Evolutionary conservation across 75 land plant species (phyloP).

Genomic region (Cryptomeria japonica): DNA sequence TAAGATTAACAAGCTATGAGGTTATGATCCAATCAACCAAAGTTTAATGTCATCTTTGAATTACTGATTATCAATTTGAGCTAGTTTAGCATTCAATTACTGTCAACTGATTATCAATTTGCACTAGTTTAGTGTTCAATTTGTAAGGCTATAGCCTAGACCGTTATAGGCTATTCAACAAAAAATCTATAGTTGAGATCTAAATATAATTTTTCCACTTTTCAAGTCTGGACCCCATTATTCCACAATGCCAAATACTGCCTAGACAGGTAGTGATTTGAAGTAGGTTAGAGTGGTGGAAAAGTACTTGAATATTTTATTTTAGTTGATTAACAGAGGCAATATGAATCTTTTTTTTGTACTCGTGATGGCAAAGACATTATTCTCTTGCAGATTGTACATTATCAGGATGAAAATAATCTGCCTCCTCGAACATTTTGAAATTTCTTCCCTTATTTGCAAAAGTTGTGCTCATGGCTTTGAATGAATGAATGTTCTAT

Average conservation of each 20-base stretch:
- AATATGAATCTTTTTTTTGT: too few relatives aligned
- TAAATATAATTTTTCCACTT: neutral
- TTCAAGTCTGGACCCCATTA: neutral
- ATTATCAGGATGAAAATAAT: neutral
- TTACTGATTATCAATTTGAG: neutral
- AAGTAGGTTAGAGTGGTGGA: neutral
- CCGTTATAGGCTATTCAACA: neutral
- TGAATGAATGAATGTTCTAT: neutral
- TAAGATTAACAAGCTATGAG: neutral
- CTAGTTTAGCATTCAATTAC: neutral
- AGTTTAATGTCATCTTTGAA: neutral
- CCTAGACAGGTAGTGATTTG: neutral
- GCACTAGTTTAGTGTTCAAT: neutral
- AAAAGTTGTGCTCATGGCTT: neutral
- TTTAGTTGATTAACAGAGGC: neutral
- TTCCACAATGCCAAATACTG: neutral
- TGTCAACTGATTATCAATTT: neutral
- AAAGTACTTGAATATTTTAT: neutral
- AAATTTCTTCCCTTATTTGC: neutral
- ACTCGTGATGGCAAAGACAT: too few relatives aligned
- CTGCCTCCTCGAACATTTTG: neutral
- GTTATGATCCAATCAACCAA: neutral
- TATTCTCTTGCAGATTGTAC: neutral
- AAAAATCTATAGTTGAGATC: neutral
- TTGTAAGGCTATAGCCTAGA: neutral